Evolutionary conservation across 805 yeast genomes (phyloP).

Genomic region (Cyberlindnera galapagoensis): DNA sequence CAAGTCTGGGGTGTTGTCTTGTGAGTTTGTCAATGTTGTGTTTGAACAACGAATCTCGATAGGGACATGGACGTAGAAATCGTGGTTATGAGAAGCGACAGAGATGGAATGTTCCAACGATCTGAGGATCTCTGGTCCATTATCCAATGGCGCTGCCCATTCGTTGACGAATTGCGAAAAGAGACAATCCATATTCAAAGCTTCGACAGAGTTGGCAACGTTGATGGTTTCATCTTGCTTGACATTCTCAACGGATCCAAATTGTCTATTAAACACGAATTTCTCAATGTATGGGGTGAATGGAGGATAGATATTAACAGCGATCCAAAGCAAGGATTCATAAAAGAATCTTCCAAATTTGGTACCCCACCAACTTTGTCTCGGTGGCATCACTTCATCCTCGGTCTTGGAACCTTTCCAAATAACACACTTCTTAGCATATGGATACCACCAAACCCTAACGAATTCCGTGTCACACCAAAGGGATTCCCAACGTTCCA

Average conservation of each 20-base stretch:
- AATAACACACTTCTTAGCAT: constrained; percentile 72
- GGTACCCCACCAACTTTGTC: constrained; percentile 83
- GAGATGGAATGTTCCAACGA: constrained; percentile 57
- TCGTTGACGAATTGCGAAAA: constrained; percentile 92
- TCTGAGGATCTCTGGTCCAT: constrained; percentile 67
- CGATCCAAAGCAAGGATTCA: constrained; percentile 70
- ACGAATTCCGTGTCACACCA: constrained; percentile 91
- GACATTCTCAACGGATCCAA: constrained; percentile 64
- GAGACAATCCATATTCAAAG: constrained; percentile 91
- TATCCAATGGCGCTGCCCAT: constrained; percentile 88
- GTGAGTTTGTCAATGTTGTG: constrained; percentile 40
- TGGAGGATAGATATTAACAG: constrained; percentile 66
- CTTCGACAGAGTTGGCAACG: constrained; percentile 77
- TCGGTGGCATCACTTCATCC: constrained; percentile 56
- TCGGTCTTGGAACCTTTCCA: constrained; percentile 85
- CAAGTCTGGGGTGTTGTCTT: constrained; percentile 38
- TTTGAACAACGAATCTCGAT: constrained; percentile 92
- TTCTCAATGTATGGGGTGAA: constrained; percentile 81
- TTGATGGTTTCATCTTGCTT: constrained; percentile 55
- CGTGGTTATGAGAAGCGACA: constrained; percentile 51
- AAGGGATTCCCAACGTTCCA: constrained; percentile 65
- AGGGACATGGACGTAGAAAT: constrained; percentile 89
- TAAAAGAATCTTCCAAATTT: constrained; percentile 71
- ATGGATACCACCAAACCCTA: constrained; percentile 98
- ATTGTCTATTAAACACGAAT: constrained; percentile 81